These are phyloP conservation scores for Alternaria gaisen DNA, from an alignment of 2,329 filamentous ascomycete species.

Conservation along the genomic window DNA sequence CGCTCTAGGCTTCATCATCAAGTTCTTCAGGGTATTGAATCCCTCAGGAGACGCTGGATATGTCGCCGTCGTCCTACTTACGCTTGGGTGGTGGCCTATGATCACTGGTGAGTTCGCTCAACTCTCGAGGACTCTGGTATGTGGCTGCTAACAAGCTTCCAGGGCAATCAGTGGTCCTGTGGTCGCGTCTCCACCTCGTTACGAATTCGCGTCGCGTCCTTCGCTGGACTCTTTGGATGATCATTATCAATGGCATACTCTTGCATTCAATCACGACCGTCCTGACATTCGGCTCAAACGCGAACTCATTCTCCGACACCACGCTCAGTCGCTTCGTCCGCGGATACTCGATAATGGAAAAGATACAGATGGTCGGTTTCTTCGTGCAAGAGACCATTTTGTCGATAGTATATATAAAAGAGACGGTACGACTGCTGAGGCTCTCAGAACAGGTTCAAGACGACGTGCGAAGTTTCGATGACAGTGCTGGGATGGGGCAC, in stretches of 20 bases:
- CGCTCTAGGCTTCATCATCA: slow-evolving; percentile 58
- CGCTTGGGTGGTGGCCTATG: slow-evolving; percentile 67
- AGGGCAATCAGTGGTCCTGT: slow-evolving; percentile 69
- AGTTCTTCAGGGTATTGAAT: slow-evolving; percentile 48
- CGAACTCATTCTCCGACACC: slow-evolving; percentile 34
- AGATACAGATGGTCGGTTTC: slow-evolving; percentile 56
- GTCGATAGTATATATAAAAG: slow-evolving; percentile 61
- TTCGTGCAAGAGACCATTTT: slow-evolving; percentile 53
- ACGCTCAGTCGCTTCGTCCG: slow-evolving; percentile 40
- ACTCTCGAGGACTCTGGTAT: neutral
- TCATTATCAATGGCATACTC: slow-evolving; percentile 63
- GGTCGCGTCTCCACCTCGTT: slow-evolving; percentile 69
- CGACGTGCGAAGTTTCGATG: slow-evolving; percentile 45
- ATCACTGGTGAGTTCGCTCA: slow-evolving; percentile 55
- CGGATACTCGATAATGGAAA: slow-evolving; percentile 56
- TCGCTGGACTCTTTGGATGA: slow-evolving; percentile 64
- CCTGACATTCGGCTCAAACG: slow-evolving; percentile 63
- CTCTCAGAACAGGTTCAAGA: slow-evolving; percentile 37
- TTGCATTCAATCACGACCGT: slow-evolving; percentile 65
- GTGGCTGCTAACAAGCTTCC: slow-evolving; percentile 1
- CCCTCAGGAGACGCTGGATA: slow-evolving; percentile 38
- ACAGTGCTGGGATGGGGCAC: slow-evolving; percentile 31
- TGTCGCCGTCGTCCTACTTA: slow-evolving; percentile 56
- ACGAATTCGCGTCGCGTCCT: slow-evolving; percentile 61
- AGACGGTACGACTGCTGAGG: slow-evolving; percentile 59